Percentiles rank a stretch among this genome's conserved stretches.
Evolutionary conservation across 192 early-diverging fungal species (phyloP).

Genomic region (Podila minutissima): DNA sequence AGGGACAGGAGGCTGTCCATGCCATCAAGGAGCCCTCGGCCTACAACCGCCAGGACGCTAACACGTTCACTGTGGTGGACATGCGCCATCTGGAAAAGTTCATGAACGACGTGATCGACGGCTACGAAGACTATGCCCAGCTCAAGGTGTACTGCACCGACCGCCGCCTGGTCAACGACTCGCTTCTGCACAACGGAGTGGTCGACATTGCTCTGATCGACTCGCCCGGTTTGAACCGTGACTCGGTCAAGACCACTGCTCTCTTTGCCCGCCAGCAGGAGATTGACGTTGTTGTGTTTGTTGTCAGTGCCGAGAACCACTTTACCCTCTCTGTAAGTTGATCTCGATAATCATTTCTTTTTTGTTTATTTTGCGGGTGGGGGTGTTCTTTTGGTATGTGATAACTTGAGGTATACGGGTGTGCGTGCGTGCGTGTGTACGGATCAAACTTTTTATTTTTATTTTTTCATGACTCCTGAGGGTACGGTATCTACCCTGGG

Average conservation of each 20-base stretch:
- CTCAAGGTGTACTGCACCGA: conserved; percentile 95
- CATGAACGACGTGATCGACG: conserved; percentile 84
- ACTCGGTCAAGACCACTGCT: conserved; percentile 96
- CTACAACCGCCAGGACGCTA: conserved; percentile 77
- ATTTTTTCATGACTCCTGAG: background rate
- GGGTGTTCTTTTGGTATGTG: background rate
- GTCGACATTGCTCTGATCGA: conserved; percentile 98
- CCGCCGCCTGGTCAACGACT: conserved; percentile 65
- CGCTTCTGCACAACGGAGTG: conserved; percentile 93
- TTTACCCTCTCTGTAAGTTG: conserved; percentile 92
- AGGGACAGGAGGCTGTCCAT: conserved; percentile 92
- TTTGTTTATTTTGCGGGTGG: background rate
- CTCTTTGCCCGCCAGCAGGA: conserved; percentile 98
- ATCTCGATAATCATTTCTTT: background rate
- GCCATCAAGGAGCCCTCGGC: conserved; percentile 75
- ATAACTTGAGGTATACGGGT: too few relatives aligned
- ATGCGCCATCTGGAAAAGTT: conserved; percentile 77
- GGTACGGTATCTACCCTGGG: too few relatives aligned
- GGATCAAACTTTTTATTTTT: background rate
- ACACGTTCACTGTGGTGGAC: conserved; percentile 76
- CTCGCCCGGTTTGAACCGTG: conserved; percentile 98
- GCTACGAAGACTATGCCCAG: conserved; percentile 85
- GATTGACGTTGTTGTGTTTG: conserved; percentile 99
- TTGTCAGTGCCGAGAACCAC: conserved; percentile 99
- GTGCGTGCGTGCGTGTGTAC: background rate